Conservation (phyloP, 2,329 filamentous ascomycete genomes). For the Aspergillus ochraceus region DNA sequence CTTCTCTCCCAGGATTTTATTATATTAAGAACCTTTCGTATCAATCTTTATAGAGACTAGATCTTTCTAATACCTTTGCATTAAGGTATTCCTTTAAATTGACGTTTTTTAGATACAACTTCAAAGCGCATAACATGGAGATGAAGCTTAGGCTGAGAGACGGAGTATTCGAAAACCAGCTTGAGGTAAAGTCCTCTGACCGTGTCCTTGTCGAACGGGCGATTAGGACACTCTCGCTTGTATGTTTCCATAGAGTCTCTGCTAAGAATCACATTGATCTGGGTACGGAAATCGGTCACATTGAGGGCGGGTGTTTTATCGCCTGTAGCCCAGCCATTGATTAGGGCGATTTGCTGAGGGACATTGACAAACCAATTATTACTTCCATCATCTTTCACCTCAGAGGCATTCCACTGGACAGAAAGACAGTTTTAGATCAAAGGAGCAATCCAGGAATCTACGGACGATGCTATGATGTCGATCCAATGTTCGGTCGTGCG, state of each 20-base stretch:
- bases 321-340: conserved; percentile 29
- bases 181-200: conserved; percentile 30
- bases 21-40: conserved; percentile 14
- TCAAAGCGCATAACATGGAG: conserved; percentile 27
- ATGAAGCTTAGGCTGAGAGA: conserved; percentile 21
- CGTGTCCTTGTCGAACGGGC: conserved; percentile 17
- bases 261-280: conserved; percentile 35
- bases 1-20: conserved; percentile 9
- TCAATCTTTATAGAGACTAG: conserved; percentile 15
- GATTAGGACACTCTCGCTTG: conserved; percentile 13
- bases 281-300: conserved; percentile 36
- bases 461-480: conserved; percentile 24
- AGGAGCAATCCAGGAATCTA: conserved; percentile 25
- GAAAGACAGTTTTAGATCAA: conserved; percentile 25
- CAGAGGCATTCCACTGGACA: conserved; percentile 8
- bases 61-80: conserved; percentile 23
- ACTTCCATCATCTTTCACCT: conserved; percentile 35
- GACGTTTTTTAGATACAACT: conserved; percentile 23
- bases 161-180: conserved; percentile 34
- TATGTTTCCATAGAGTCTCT: conserved; percentile 26
- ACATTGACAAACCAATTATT: conserved; percentile 30
- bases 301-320: conserved; percentile 19
- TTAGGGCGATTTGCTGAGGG: conserved; percentile 20
- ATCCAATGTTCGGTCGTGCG: too few relatives aligned
- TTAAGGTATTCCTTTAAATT: conserved; percentile 10